These are phyloP conservation scores for Brassica hybrid DNA, from an alignment of 441 rosid species.

Conservation along the genomic window DNA sequence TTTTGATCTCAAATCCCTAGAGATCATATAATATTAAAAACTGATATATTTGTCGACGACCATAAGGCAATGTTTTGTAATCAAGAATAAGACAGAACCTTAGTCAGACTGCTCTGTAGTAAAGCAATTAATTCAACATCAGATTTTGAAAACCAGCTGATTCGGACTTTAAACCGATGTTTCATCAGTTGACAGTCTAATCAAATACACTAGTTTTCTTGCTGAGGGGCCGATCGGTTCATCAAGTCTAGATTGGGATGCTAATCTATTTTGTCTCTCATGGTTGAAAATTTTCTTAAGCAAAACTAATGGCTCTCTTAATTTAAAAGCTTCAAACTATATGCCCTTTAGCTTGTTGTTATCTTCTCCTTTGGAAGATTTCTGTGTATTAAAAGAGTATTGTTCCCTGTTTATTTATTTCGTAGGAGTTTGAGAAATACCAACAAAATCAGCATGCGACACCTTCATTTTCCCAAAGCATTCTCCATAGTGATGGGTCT, in stretches of 20 bases:
- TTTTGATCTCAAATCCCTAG: too few species aligned
- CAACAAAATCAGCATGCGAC: slow-evolving; percentile 49
- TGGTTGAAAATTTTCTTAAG: background rate
- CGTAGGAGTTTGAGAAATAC: slow-evolving; percentile 79
- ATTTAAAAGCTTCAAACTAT: background rate
- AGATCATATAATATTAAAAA: too few species aligned
- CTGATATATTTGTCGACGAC: too few species aligned
- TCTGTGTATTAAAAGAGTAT: slow-evolving; percentile 26
- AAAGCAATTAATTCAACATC: slow-evolving; percentile 78
- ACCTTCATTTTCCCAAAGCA: slow-evolving; percentile 49
- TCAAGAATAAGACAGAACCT: background rate
- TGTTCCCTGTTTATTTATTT: slow-evolving; percentile 34
- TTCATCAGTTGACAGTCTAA: slow-evolving; percentile 86
- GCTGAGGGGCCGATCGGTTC: slow-evolving; percentile 90
- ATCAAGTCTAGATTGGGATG: slow-evolving; percentile 50
- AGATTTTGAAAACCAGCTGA: slow-evolving; percentile 88
- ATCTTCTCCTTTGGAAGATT: slow-evolving; percentile 22
- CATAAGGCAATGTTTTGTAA: too few species aligned
- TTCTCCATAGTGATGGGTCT: slow-evolving; percentile 53
- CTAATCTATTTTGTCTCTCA: background rate
- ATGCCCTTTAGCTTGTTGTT: slow-evolving; percentile 9
- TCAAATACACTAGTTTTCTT: slow-evolving; percentile 79
- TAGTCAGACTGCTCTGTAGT: slow-evolving; percentile 55
- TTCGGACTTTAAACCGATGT: slow-evolving; percentile 85
- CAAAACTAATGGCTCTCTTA: too few species aligned